These are phyloP conservation scores for Eucalyptus viminalis DNA, from an alignment of 345 rosid species.

Conservation along the genomic window DNA sequence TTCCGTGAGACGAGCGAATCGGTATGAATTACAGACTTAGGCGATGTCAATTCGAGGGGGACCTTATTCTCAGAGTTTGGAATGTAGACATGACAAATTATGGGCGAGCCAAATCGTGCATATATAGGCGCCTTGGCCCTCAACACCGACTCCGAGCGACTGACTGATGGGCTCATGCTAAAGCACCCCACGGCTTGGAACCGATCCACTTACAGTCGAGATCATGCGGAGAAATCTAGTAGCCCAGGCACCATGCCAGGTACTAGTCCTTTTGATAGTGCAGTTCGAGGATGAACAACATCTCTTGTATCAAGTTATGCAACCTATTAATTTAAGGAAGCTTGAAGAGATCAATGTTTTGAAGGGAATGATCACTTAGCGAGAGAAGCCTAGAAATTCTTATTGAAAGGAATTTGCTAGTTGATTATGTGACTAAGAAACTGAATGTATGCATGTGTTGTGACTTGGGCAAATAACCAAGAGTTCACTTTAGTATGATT, in stretches of 20 bases:
- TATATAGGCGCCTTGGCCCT: too few relatives aligned
- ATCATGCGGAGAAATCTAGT: constrained; percentile 69
- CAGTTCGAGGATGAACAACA: constrained; percentile 51
- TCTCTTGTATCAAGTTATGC: constrained; percentile 57
- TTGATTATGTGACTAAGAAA: too few relatives aligned
- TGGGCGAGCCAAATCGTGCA: too few relatives aligned
- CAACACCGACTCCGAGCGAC: too few relatives aligned
- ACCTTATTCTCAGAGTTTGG: too few relatives aligned
- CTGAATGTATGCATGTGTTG: too few relatives aligned
- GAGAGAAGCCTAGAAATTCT: too few relatives aligned
- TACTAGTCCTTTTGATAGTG: constrained; percentile 37
- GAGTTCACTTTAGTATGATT: too few relatives aligned
- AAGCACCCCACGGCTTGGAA: constrained; percentile 49
- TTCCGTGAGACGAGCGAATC: background rate
- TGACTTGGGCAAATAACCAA: rapidly evolving
- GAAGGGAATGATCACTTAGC: background rate
- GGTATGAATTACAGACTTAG: background rate
- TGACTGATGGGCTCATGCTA: too few relatives aligned
- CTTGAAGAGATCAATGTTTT: constrained; percentile 59
- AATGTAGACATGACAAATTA: too few relatives aligned
- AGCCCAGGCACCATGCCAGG: constrained; percentile 46
- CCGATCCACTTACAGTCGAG: constrained; percentile 44
- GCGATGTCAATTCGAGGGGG: too few relatives aligned
- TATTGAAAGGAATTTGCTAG: rapidly evolving
- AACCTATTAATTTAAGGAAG: constrained; percentile 67